phyloP scores from a whole-genome alignment of 2,329 filamentous ascomycete genomes.

The Xylaria sp. region DNA sequence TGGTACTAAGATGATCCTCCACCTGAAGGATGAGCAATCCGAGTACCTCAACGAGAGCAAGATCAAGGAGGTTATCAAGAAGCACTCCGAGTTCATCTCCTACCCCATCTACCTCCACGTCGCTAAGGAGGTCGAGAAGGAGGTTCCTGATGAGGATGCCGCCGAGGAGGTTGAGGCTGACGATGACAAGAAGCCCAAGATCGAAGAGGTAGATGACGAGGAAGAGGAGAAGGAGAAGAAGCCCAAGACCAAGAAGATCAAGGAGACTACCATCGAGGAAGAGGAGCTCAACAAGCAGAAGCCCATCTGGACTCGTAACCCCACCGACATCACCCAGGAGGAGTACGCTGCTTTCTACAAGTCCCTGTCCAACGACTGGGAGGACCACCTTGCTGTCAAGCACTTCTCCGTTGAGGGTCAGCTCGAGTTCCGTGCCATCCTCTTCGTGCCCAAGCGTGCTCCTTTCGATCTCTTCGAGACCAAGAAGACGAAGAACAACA shows the following conservation, averaged over 20 bases:
- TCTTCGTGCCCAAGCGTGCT: slow-evolving; percentile 99
- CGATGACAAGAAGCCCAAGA: slow-evolving; percentile 94
- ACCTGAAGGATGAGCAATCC: slow-evolving; percentile 98
- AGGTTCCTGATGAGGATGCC: slow-evolving; percentile 95
- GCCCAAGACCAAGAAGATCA: slow-evolving; percentile 99
- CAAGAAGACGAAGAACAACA: slow-evolving; percentile 99
- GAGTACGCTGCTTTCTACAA: slow-evolving; percentile 99
- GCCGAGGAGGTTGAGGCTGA: slow-evolving; percentile 75
- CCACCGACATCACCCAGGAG: slow-evolving; percentile 90
- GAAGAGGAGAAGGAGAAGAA: slow-evolving; percentile 89
- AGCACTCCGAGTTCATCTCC: slow-evolving; percentile 99
- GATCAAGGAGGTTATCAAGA: slow-evolving; percentile 99
- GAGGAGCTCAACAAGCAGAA: slow-evolving; percentile 99
- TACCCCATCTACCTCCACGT: slow-evolving; percentile 99
- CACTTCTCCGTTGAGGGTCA: slow-evolving; percentile 99
- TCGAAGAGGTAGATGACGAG: slow-evolving; percentile 88
- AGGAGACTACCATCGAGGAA: slow-evolving; percentile 98
- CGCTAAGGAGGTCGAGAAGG: slow-evolving; percentile 97
- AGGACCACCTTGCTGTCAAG: slow-evolving; percentile 99
- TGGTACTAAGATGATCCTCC: slow-evolving; percentile 96
- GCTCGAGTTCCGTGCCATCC: slow-evolving; percentile 99
- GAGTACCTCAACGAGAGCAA: slow-evolving; percentile 99
- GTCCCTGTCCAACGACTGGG: slow-evolving; percentile 99
- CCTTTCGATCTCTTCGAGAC: slow-evolving; percentile 99
- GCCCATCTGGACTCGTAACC: slow-evolving; percentile 99